Conservation (phyloP, 257 asterid species). For the Solanum megistacrolobum region DNA sequence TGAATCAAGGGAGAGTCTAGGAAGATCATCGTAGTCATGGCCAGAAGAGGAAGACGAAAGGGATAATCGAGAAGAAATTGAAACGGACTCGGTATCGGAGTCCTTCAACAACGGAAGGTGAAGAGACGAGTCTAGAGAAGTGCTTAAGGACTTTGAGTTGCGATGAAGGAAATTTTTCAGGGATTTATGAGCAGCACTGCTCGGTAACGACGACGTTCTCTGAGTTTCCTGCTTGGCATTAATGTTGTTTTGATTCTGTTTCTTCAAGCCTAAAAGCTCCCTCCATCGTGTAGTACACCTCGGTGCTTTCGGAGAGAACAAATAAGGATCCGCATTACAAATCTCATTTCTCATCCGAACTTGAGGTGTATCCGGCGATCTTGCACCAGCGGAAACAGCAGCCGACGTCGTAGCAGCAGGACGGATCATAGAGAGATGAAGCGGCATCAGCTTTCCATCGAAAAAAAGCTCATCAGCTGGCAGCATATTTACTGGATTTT, state of each 20-base stretch:
- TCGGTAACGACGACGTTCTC: constrained; percentile 21
- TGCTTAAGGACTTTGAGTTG: constrained; percentile 36
- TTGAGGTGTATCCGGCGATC: constrained; percentile 40
- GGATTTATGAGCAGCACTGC: constrained; percentile 19
- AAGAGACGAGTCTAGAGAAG: constrained; percentile 37
- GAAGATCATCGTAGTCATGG: constrained; percentile 66
- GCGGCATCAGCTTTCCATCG: constrained; percentile 77
- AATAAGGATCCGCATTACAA: constrained; percentile 47
- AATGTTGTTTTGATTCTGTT: constrained; percentile 36
- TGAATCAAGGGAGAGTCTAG: constrained; percentile 56
- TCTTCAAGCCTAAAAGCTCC: constrained; percentile 73
- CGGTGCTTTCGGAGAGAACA: constrained; percentile 90
- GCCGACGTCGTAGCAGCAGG: constrained; percentile 4
- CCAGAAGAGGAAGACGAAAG: constrained; percentile 70
- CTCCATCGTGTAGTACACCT: constrained; percentile 87
- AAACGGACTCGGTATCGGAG: constrained; percentile 36
- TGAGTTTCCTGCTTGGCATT: constrained; percentile 37
- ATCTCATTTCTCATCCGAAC: constrained; percentile 41
- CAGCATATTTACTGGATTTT: constrained; percentile 74
- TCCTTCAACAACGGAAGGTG: constrained; percentile 55
- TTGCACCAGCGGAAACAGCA: constrained; percentile 8
- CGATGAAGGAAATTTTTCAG: constrained; percentile 52
- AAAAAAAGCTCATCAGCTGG: constrained; percentile 94
- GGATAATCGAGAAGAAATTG: constrained; percentile 56
- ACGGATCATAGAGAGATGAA: constrained; percentile 49